Evolutionary conservation across 768 basidiomycete species (phyloP).

Genomic region (Boletus sp.): DNA sequence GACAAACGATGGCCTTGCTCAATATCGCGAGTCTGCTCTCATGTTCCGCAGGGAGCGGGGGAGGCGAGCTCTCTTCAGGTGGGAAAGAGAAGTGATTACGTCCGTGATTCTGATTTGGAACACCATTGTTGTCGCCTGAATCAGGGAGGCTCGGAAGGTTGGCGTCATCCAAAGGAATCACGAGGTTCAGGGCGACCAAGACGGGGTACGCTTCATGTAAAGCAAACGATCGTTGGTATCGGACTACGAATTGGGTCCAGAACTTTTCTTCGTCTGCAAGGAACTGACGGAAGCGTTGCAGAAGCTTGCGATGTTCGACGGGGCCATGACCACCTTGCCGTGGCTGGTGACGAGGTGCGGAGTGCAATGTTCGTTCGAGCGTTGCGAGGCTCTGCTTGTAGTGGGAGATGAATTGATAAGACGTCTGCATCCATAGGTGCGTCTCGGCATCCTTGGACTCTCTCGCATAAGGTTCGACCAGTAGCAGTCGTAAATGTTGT

Average conservation of each 20-base stretch:
- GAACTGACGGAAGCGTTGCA: conserved; percentile 87
- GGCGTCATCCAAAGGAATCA: conserved; percentile 39
- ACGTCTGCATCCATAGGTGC: conserved; percentile 91
- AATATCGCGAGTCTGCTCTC: conserved; percentile 68
- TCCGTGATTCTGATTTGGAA: conserved; percentile 31
- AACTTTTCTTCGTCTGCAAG: conserved; percentile 89
- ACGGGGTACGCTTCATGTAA: conserved; percentile 62
- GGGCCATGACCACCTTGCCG: conserved; percentile 48
- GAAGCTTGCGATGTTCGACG: conserved; percentile 81
- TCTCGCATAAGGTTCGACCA: conserved; percentile 62
- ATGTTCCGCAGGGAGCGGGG: conserved; percentile 36
- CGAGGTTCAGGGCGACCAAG: conserved; percentile 56
- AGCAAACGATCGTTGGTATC: conserved; percentile 68
- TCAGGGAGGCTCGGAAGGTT: conserved; percentile 23
- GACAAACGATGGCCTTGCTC: conserved; percentile 84
- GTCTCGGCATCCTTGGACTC: conserved; percentile 80
- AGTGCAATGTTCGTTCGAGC: conserved; percentile 57
- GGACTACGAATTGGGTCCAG: conserved; percentile 76
- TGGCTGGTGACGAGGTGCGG: conserved; percentile 36
- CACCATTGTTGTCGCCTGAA: conserved; percentile 18
- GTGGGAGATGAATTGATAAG: conserved; percentile 76
- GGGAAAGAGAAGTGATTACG: conserved; percentile 67
- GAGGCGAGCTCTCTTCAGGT: conserved; percentile 46
- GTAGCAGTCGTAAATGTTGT: conserved; percentile 64
- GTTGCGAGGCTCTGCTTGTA: conserved; percentile 74